A percentile compares a stretch with the other conserved stretches of the same genome.
Evolutionary conservation across 371 early-diverging fungal species (phyloP).

Genomic region (Circinella minor): DNA sequence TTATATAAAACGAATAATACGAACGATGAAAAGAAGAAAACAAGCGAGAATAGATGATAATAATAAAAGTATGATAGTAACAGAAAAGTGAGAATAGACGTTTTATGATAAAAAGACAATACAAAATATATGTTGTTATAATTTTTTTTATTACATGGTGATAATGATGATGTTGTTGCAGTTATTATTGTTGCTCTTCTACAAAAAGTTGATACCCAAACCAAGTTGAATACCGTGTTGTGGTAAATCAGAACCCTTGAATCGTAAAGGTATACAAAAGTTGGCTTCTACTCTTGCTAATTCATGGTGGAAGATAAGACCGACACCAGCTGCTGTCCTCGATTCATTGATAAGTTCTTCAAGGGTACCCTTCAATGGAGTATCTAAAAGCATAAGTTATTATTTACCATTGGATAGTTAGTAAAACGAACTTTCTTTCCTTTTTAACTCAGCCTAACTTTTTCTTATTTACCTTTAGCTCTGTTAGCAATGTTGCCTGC

Average conservation of each 20-base stretch:
- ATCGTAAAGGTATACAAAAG: conserved; percentile 49
- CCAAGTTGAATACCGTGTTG: conserved; percentile 85
- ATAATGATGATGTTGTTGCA: too few species aligned
- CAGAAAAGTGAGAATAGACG: too few species aligned
- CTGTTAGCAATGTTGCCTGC: conserved; percentile 75
- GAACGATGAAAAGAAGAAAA: too few species aligned
- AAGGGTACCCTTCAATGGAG: conserved; percentile 31
- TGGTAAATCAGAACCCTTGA: conserved; percentile 66
- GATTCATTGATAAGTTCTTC: conserved; percentile 54
- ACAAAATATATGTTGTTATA: too few species aligned
- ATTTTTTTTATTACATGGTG: conserved; percentile 1
- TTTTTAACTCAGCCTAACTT: neutral
- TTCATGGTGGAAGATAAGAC: conserved; percentile 83
- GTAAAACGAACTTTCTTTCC: too few species aligned
- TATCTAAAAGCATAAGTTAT: conserved; percentile 1
- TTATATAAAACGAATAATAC: too few species aligned
- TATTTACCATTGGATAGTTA: neutral
- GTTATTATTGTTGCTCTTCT: conserved; percentile 14
- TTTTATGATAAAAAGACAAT: too few species aligned
- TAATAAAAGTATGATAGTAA: too few species aligned
- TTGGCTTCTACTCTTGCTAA: conserved; percentile 60
- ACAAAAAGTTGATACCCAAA: conserved; percentile 85
- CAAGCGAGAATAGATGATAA: too few species aligned
- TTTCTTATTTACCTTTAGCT: conserved; percentile 40
- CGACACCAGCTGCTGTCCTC: conserved; percentile 74